Conservation (phyloP, 2,329 filamentous ascomycete species). For the Lachnellula subtilissima region DNA sequence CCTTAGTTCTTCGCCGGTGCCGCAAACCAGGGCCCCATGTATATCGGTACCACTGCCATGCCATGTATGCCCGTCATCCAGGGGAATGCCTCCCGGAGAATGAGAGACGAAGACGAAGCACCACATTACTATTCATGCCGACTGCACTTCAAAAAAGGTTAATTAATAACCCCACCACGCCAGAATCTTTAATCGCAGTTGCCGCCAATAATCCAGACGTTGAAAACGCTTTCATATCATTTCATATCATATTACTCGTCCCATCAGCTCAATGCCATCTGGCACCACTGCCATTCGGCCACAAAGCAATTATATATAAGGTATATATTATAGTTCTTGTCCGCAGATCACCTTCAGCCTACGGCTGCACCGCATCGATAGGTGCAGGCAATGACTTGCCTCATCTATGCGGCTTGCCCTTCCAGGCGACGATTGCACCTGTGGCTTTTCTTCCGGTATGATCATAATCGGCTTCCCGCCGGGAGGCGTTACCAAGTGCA, state of each 20-base stretch:
- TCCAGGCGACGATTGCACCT: neutral
- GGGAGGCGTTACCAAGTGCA: no score
- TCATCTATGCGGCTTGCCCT: neutral
- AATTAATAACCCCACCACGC: neutral
- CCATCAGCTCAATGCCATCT: no score
- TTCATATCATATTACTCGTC: neutral
- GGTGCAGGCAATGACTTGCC: neutral
- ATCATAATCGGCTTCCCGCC: neutral
- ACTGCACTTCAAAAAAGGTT: neutral
- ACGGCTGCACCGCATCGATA: neutral
- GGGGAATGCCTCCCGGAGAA: no score
- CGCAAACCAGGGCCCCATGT: no score
- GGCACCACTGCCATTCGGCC: neutral
- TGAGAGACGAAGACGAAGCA: neutral
- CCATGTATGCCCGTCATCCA: no score
- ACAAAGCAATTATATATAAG: neutral
- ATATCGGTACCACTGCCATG: no score
- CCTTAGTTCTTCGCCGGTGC: no score
- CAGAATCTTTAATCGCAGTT: neutral
- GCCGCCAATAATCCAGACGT: neutral
- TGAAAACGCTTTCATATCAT: no score
- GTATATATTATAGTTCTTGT: neutral
- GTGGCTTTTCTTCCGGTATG: neutral
- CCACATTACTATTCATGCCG: neutral
- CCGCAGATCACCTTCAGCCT: constrained; percentile 1